Base-by-base conservation (phyloP, 2,329 filamentous ascomycete species). In the Aspergillus melleus region DNA sequence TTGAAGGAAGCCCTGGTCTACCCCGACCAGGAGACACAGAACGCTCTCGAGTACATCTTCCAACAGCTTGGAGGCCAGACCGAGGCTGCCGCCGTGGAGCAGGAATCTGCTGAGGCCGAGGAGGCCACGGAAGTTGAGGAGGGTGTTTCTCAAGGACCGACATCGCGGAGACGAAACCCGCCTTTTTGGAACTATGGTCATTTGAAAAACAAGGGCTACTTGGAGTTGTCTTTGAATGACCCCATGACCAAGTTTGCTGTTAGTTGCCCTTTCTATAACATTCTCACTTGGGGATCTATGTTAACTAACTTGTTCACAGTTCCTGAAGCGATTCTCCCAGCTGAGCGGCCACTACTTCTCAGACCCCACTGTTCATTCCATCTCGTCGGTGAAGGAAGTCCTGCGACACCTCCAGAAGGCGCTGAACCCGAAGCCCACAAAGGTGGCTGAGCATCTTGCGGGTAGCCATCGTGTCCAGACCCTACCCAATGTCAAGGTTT, bases 251-350 rank as follows among this genome's bases (percentile, higher is more conserved):
- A 90, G 72, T 93, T 95, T 79, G 86, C 87, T 59, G 91, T 95
- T 84, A 64, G 88, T 82, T 61, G 10, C 52, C 9, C 49, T n/a
- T n/a, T n/a, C n/a, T n/a, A n/a, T n/a, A n/a, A n/a, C n/a, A n/a
- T n/a, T n/a, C 68, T 95, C 95, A 78, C 52, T 11, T 42, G 9
- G 16, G 6, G 16, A n/a, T 3, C 19, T n/a, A n/a, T 24, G 10
- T 63, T 63, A 64, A 65, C 50, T 30, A 24, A 39, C 6, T n/a
- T 16, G 32, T 22, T 32, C 16, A 26, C 66, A 97, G 93, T 83
- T 95, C 65, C 80, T 88, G 69, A 96, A 96, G 79, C 88, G 91
- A 60, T 80, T 92, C 62, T 86, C 89, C 74, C 90, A 95, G 74
- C 82, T 96, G 61, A 93, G 89, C n/a, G 91, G 91, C 61, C 85